Conservation (phyloP, 495 filamentous ascomycete species). For the Penicillium soppii region DNA sequence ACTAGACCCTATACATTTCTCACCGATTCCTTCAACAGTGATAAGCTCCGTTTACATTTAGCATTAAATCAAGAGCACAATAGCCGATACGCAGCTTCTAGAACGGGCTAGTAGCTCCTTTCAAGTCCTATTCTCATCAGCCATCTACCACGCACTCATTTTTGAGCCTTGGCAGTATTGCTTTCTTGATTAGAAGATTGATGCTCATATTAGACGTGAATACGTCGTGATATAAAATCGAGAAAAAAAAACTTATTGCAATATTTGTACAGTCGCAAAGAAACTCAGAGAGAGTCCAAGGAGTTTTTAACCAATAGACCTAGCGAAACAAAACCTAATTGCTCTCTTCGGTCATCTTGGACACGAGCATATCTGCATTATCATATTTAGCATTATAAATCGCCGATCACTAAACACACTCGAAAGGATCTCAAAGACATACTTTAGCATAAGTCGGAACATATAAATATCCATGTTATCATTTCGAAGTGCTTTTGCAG, state of each 20-base stretch:
- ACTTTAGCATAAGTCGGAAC: constrained; percentile 44
- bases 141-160: too few species aligned
- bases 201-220: background rate
- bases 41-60: too few species aligned
- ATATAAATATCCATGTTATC: constrained; percentile 41
- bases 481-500: constrained; percentile 28
- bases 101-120: too few species aligned
- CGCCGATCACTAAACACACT: background rate
- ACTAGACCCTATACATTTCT: too few species aligned
- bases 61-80: too few species aligned
- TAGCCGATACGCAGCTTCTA: too few species aligned
- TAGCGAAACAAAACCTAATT: background rate
- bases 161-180: too few species aligned
- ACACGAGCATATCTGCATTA: constrained; percentile 13
- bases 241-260: background rate
- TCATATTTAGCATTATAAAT: background rate
- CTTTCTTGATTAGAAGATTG: too few species aligned
- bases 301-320: background rate
- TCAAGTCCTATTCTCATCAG: too few species aligned
- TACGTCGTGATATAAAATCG: background rate
- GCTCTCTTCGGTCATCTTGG: constrained; percentile 13
- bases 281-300: background rate
- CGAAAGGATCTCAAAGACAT: background rate
- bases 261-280: background rate
- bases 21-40: too few species aligned